These are phyloP conservation scores for Eutypa lata DNA, from an alignment of 2,329 filamentous ascomycete species.

Conservation along the genomic window DNA sequence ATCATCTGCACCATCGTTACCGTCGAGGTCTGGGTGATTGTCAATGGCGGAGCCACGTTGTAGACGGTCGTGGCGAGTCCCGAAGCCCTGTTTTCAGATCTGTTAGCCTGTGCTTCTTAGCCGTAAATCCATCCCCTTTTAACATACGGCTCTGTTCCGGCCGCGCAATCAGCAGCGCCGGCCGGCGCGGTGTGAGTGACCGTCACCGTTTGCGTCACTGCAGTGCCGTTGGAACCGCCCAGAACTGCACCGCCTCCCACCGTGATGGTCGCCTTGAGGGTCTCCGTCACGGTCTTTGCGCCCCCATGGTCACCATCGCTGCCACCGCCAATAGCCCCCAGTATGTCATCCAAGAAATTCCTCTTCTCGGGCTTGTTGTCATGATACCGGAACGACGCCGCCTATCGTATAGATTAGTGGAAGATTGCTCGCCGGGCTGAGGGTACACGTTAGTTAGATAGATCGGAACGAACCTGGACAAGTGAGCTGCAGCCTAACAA, in stretches of 20 bases:
- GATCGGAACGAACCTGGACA: not conserved
- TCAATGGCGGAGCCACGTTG: conserved; percentile 1
- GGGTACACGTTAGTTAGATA: not conserved
- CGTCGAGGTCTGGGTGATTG: conserved; percentile 22
- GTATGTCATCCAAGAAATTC: not conserved
- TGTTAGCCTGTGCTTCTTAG: not conserved
- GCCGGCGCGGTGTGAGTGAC: conserved; percentile 13
- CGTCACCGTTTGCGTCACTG: conserved; percentile 8
- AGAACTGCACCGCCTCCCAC: conserved; percentile 1
- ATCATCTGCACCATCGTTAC: conserved; percentile 27
- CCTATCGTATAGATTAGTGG: not conserved
- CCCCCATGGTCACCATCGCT: not conserved
- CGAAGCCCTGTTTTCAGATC: not conserved
- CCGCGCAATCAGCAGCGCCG: not conserved
- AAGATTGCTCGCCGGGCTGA: not conserved
- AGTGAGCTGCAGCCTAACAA: not conserved
- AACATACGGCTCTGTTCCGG: too few species aligned
- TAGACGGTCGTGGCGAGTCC: not conserved
- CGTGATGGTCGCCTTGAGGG: conserved; percentile 13
- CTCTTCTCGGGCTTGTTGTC: not conserved
- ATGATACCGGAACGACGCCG: not conserved
- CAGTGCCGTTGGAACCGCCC: not conserved
- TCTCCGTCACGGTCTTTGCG: not conserved
- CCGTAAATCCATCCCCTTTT: not conserved
- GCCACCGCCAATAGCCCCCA: not conserved